Conservation (phyloP, 148 eudicot species). For the Polygonum aviculare region DNA sequence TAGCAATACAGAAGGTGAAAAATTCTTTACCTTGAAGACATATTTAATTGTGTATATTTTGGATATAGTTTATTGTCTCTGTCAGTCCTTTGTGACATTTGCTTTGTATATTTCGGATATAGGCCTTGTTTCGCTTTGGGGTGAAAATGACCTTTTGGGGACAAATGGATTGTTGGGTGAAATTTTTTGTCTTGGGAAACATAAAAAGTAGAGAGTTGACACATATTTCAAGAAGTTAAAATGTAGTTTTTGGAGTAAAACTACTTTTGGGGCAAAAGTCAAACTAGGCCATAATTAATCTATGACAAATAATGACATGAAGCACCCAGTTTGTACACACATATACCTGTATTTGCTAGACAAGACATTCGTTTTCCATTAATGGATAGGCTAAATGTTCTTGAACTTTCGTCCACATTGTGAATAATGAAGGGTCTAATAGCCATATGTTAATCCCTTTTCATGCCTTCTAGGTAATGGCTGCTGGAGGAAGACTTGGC, state of each 20-base stretch:
- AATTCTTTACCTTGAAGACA: not conserved
- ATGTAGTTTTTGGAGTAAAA: no score
- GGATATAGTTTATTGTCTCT: not conserved
- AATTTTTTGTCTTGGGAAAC: no score
- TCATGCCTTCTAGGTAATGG: slow-evolving; percentile 44
- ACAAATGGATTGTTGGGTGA: no score
- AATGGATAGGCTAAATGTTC: not conserved
- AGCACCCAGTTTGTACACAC: no score
- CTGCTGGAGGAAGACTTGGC: slow-evolving; percentile 57
- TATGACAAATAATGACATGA: no score
- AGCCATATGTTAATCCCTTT: not conserved
- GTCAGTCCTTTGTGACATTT: not conserved
- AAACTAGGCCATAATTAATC: no score
- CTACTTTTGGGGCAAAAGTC: no score
- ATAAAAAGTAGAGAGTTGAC: no score
- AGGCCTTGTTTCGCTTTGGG: no score
- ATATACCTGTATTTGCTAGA: not conserved
- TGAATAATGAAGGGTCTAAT: slow-evolving; percentile 5
- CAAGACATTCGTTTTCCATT: not conserved
- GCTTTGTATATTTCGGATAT: not conserved
- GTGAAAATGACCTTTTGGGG: no score
- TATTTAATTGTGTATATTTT: not conserved
- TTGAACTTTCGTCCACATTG: not conserved
- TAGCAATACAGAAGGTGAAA: slow-evolving; percentile 83
- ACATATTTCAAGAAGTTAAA: no score